A percentile compares a stretch with the other conserved stretches of the same genome.
phyloP scores from a whole-genome alignment of 345 rosid species.

The Murraya paniculata region DNA sequence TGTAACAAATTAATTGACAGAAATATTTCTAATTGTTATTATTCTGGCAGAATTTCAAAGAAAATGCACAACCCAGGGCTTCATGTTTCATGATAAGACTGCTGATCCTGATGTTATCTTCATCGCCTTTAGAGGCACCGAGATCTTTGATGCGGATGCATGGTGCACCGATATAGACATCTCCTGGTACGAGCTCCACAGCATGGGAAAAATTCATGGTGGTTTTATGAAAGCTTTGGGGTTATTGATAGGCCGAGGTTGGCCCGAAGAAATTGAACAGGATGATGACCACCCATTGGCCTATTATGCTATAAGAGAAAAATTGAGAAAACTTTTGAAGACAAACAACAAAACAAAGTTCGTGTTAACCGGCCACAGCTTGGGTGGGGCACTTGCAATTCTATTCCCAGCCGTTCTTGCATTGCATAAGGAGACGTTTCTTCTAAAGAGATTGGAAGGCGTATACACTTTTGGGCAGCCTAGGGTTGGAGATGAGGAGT shows the following conservation, averaged over 20 bases:
- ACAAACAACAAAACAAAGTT: slow-evolving; percentile 37
- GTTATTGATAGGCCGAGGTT: slow-evolving; percentile 35
- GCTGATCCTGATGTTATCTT: slow-evolving; percentile 23
- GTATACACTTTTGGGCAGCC: slow-evolving; percentile 79
- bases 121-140: slow-evolving; percentile 52
- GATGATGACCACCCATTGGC: slow-evolving; percentile 31
- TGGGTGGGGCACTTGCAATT: slow-evolving; percentile 63
- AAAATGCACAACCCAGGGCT: slow-evolving; percentile 29
- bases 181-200: slow-evolving; percentile 39
- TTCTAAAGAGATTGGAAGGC: slow-evolving; percentile 56
- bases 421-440: slow-evolving; percentile 36
- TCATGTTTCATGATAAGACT: slow-evolving; percentile 27
- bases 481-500: slow-evolving; percentile 53
- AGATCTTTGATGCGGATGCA: slow-evolving; percentile 38
- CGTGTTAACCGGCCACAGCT: slow-evolving; percentile 64
- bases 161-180: slow-evolving; percentile 47
- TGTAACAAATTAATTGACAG: background rate
- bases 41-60: slow-evolving; percentile 30
- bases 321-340: slow-evolving; percentile 28
- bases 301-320: slow-evolving; percentile 47
- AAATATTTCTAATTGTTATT: too few relatives aligned
- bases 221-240: slow-evolving; percentile 73
- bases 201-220: slow-evolving; percentile 46
- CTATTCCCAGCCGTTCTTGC: slow-evolving; percentile 51
- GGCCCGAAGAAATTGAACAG: slow-evolving; percentile 36